Base-by-base conservation (phyloP, 495 filamentous ascomycete species). In the Tuber umbilicatum region DNA sequence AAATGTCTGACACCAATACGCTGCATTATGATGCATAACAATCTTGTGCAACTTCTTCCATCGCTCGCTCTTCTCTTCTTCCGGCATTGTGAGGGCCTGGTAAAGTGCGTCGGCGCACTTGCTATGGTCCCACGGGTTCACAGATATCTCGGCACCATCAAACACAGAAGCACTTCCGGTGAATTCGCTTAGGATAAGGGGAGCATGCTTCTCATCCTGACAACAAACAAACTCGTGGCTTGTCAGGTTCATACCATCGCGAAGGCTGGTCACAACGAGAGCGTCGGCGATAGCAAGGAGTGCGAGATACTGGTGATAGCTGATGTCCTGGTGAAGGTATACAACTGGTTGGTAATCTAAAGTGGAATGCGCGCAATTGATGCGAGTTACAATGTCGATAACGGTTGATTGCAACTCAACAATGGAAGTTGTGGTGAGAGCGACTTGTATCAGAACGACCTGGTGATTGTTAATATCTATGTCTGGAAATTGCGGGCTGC, bases 241-340 rank as follows among this genome's bases (percentile, higher is more conserved):
- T 10, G 94, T 96, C 50, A 97, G 84, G 80, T 97, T 97, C 94
- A 97, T 97, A 64, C 94, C 94, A 81, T 97, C 94, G 70, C 94
- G 92, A 72, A 97, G 88, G 82, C 91, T 94, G 9, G 94, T 93
- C 81, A 97, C 94, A 88, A 97, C 94, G 42, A 97, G 86, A 35
- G 90, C 92, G 84, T 97, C 93, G 5, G 94, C 94, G 38, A 95
- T 90, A 27, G 91, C 91, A 64, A 97, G 87, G 27, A 97, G 86
- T 10, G 94, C 94, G 10, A 97, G 88, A 76, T 97, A 97, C 77
- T 97, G 93, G 1, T 91, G 85, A 80, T 95, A 97, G 45, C 90
- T 90, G 75, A 97, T 92, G 78, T 97, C 94, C 83, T 97, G 94
- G 84, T 96, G 93, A 31, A 97, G 86, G 83, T 97, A 97, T n/a